Evolutionary conservation across 306 rosid species (phyloP), one percentile per base, ranked within the genome.

Genomic region (Delonix regia): DNA sequence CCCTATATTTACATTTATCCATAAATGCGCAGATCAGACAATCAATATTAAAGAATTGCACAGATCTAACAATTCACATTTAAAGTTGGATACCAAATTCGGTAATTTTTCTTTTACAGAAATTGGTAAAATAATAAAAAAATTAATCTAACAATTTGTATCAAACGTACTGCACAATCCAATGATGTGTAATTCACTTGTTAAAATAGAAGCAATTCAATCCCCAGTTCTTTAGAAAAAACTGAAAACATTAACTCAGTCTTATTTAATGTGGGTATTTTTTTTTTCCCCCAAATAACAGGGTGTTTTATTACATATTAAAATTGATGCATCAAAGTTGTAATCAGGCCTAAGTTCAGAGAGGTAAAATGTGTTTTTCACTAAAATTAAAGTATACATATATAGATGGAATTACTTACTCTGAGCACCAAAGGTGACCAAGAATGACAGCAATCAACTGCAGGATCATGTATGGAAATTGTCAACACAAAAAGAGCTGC

Each of bases 391-490:
- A 24, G 63, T 19, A 19, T 41, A 52, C 21, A 69, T 19, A 11
- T 21, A 25, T 5, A 24, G 28, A 80, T 25, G 49, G 28, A 61
- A 55, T 75, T 68, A 85, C 99, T 86, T 87, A 94, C 99, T 90
- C 99, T 2, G 92, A 92, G 86, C 99, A 90, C 96, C 99, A 94
- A 75, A 94, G 47, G 82, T 94, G 97, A 52, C 99, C 97, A 86
- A 94, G 82, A 76, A 94, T 94, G 56, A 91, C 92, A 75, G 98
- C 93, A 85, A 87, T 76, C 87, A 94, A 81, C 99, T 92, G 92
- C 91, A 86, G 61, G 74, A 82, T 56, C 87, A 84, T n/a, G 49
- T 34, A 82, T 25, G 52, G 67, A 65, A 61, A 25, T 9, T 28
- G 64, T 71, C 76, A 71, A 71, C 44, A 52, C 34, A 19, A 41